Base-by-base conservation (phyloP, 331 rosid species). In the Quercus tomentella region DNA sequence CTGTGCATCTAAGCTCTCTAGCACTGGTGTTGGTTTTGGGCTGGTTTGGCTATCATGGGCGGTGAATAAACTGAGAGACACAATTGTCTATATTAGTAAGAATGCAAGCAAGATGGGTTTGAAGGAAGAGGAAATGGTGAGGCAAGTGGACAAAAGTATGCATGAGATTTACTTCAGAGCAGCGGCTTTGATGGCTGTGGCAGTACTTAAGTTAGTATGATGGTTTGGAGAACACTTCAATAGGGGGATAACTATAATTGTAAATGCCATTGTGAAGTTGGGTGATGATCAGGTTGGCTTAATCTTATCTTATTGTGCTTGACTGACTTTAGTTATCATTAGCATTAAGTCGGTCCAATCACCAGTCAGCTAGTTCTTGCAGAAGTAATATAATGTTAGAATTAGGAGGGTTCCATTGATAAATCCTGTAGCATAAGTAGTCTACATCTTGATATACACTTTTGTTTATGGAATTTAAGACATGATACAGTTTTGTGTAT, bases 11-110 rank as follows among this genome's bases (percentile, higher is more conserved):
- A 86, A 77, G 76, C 76, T 95, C 82, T 76, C 84, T 77, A 84
- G 70, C 74, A 82, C 93, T 0, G 96, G 97, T 18, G 82, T 95
- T 23, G 97, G 96, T 6, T 45, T 91, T 20, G 97, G 94, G 30
- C 84, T 95, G 82, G 82, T 95, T 73, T 93, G 99, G 97, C 92
- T 95, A 56, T 90, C 99, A 54, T 86, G 92, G 86, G 89, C 92
- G 33, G 93, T 95, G 80, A 84, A 87, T 73, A 84, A 84, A 76
- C 88, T 92, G 81, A 86, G 96, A 82, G 77, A 82, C 80, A 86
- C 94, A 14, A 55, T 92, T 56, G 72, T 88, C 20, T 74, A 77
- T 68, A 79, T 79, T 79, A 82, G 86, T 84, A 90, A 85, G 87
- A 90, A 88, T 76, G 76, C 87, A 3, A 90, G 86, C 49, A 92